These are phyloP conservation scores for Persicaria tinctoria DNA, from an alignment of 148 eudicot genomes.

Conservation along the genomic window DNA sequence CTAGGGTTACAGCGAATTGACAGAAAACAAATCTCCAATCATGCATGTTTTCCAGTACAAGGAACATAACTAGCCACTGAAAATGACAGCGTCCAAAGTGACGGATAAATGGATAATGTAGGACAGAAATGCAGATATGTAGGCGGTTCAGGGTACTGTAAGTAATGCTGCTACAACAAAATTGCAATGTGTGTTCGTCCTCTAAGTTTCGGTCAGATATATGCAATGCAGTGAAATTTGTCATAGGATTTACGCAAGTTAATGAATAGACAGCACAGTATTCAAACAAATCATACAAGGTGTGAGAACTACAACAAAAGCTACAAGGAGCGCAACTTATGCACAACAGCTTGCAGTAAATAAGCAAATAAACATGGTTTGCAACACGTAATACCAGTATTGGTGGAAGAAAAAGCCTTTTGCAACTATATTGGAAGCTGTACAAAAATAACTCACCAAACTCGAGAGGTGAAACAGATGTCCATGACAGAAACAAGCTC, in stretches of 20 bases:
- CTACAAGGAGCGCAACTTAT: neutral
- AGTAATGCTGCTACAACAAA: neutral
- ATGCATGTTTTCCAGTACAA: neutral
- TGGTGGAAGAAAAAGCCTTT: neutral
- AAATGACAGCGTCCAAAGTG: no score
- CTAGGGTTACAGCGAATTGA: no score
- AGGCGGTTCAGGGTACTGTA: neutral
- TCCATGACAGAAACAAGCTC: neutral
- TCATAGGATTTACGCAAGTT: neutral
- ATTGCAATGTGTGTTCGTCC: no score
- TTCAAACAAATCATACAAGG: neutral
- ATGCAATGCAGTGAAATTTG: neutral
- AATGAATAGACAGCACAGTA: neutral
- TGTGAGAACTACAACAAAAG: neutral
- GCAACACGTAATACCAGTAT: neutral
- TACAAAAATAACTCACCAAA: conserved; percentile 8
- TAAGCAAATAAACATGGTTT: neutral
- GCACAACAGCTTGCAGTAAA: neutral
- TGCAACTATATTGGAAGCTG: neutral
- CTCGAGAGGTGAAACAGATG: neutral
- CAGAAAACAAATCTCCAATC: neutral
- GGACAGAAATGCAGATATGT: neutral
- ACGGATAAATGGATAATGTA: neutral
- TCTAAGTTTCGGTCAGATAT: neutral
- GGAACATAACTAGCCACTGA: no score